Base-by-base conservation (phyloP, 345 rosid genomes). In the Eucalyptus grandis region DNA sequence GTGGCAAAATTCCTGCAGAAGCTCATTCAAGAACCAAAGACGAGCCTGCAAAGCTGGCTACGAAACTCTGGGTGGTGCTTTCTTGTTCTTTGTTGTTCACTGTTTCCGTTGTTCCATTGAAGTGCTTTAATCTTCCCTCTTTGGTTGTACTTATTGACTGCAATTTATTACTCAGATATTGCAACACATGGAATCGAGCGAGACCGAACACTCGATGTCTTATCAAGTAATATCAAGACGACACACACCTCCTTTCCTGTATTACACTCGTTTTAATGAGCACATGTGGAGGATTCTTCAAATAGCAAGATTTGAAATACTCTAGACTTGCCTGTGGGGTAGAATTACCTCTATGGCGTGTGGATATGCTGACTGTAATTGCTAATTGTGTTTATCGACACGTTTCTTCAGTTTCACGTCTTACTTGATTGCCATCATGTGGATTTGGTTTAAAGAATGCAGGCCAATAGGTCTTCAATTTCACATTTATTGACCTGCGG, bases 221-320 rank as follows among this genome's bases (percentile, higher is more conserved):
- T 98, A 96, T 91, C 99, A 98, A 95, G 99, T 98, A 89, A 98
- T 98, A 93, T 98, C 99, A 16, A 97, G 99, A 99, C 96, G 92
- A 91, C 88, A 14, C 14, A 9, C 58, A 56, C 87, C 37, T 34
- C 37, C 37, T 34, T 34, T 34, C 37, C 37, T 34, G 37, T 58
- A 89, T 43, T 22, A 51, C 37, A 56, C 77, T 30, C 37, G 31
- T 50, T 69, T 88, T 16, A n/a, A 14, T n/a, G 19, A 30, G 37
- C 72, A 65, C 14, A 65, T 65, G 72, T n/a, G 72, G 72, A 65
- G 72, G 34, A 65, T 31, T 85, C 34, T 89, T 88, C n/a, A 86
- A 30, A 81, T 87, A 86, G 46, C 31, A n/a, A 62, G 44, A 24
- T 31, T 86, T 86, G 16, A 47, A 34, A 89, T 51, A 49, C 89